These are phyloP conservation scores for Patellifolia procumbens DNA, from an alignment of 179 eudicot species.

Conservation along the genomic window DNA sequence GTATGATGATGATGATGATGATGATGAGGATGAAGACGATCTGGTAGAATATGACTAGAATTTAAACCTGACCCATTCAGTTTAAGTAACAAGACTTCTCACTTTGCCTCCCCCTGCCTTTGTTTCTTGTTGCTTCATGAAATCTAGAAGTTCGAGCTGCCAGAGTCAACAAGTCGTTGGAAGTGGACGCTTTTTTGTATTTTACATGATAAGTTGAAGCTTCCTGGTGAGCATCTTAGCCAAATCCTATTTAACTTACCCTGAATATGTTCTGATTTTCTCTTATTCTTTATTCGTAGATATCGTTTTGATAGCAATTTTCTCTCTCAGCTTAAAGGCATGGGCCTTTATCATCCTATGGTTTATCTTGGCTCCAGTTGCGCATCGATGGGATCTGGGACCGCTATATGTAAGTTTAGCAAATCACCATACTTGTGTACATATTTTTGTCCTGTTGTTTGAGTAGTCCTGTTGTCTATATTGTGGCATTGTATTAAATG, in stretches of 20 bases:
- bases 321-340: conserved; percentile 79
- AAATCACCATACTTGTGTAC: conserved; percentile 1
- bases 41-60: conserved; percentile 48
- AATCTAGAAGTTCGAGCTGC: conserved; percentile 79
- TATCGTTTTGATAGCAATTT: conserved; percentile 82
- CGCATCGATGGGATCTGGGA: conserved; percentile 79
- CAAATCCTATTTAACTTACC: conserved; percentile 5
- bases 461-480: background rate
- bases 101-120: conserved; percentile 18
- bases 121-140: conserved; percentile 17
- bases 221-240: conserved; percentile 66
- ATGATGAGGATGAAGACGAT: conserved; percentile 75
- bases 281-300: conserved; percentile 49
- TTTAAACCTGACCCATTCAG: background rate
- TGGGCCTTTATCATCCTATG: conserved; percentile 69
- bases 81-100: conserved; percentile 7
- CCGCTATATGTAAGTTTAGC: conserved; percentile 80
- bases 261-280: conserved; percentile 33
- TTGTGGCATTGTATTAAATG: background rate
- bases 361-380: conserved; percentile 94
- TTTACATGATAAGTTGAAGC: conserved; percentile 64
- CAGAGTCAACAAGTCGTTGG: conserved; percentile 74
- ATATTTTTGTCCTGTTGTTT: background rate
- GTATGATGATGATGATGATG: conserved; percentile 55
- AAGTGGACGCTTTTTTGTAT: conserved; percentile 62